phyloP scores from a whole-genome alignment of 2,329 filamentous ascomycete genomes.

The Ramularia collo-cygni region DNA sequence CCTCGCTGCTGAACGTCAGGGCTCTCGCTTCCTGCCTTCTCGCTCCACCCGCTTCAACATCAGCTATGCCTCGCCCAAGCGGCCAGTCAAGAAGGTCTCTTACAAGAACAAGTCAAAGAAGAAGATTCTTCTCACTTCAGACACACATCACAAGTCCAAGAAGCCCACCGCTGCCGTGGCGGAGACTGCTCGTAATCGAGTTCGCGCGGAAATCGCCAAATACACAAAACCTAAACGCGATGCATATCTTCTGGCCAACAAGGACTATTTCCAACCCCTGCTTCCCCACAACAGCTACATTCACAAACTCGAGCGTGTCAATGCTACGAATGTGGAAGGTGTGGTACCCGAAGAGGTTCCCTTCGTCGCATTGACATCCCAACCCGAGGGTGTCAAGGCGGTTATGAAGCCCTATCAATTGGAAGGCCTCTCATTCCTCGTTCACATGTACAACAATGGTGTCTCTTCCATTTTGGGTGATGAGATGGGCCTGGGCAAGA shows the following conservation, averaged over 20 bases:
- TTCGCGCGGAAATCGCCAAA: constrained; percentile 37
- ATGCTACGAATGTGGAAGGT: constrained; percentile 8
- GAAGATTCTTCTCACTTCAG: constrained; percentile 10
- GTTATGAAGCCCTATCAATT: constrained; percentile 48
- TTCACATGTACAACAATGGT: constrained; percentile 41
- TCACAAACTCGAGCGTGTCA: constrained; percentile 29
- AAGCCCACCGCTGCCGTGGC: constrained; percentile 1
- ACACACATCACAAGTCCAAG: constrained; percentile 5
- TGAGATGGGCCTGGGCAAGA: constrained; percentile 48
- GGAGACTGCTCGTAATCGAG: constrained; percentile 34
- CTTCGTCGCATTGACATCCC: constrained; percentile 36
- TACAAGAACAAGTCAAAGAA: constrained; percentile 8
- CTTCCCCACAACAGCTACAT: constrained; percentile 41
- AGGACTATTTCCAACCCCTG: constrained; percentile 42
- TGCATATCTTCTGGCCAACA: constrained; percentile 40
- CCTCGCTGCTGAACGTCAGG: background rate
- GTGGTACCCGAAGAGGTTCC: constrained; percentile 27
- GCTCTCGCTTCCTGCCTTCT: constrained; percentile 20
- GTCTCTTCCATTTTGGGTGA: constrained; percentile 43
- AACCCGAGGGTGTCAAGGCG: constrained; percentile 42
- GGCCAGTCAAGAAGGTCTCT: constrained; percentile 8
- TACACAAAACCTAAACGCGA: constrained; percentile 40
- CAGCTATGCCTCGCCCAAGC: constrained; percentile 16
- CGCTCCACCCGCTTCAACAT: constrained; percentile 21
- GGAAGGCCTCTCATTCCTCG: constrained; percentile 44